These are phyloP conservation scores for Micractinium sp. DNA, from an alignment of 139 green algal species.

Conservation along the genomic window DNA sequence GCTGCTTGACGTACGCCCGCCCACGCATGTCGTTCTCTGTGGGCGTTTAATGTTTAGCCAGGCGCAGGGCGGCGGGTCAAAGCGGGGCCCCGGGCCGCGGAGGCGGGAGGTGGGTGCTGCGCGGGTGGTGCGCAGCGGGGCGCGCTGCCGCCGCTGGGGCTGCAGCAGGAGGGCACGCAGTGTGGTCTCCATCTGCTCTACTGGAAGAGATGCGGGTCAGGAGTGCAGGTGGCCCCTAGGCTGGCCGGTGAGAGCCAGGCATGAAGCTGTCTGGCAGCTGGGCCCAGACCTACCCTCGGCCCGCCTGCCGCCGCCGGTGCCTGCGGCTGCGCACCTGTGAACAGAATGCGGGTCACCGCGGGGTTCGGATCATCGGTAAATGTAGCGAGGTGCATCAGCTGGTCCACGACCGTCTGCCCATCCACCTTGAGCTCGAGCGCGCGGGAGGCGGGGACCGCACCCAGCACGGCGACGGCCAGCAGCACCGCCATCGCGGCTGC, in stretches of 20 bases:
- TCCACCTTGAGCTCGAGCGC: conserved; percentile 16
- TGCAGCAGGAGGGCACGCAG: no score
- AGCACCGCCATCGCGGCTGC: not conserved
- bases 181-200: no score
- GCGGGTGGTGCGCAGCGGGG: no score
- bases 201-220: not conserved
- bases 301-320: not conserved
- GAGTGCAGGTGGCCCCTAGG: no score
- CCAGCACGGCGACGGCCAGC: not conserved
- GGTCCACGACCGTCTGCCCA: conserved; percentile 25
- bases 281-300: not conserved
- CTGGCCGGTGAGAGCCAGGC: no score
- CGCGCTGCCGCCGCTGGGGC: no score
- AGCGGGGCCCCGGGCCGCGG: no score
- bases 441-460: not conserved
- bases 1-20: conserved; percentile 78
- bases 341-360: conserved; percentile 93
- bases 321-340: conserved; percentile 61
- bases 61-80: no score
- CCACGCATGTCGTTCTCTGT: conserved; percentile 76
- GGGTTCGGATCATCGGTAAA: conserved; percentile 84
- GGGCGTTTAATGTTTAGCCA: not conserved
- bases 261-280: not conserved
- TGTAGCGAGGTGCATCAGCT: conserved; percentile 80
- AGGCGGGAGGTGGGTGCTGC: no score